Evolutionary conservation across 352 stramenopile species (phyloP).

Genomic region (Globisporangium irregulare): DNA sequence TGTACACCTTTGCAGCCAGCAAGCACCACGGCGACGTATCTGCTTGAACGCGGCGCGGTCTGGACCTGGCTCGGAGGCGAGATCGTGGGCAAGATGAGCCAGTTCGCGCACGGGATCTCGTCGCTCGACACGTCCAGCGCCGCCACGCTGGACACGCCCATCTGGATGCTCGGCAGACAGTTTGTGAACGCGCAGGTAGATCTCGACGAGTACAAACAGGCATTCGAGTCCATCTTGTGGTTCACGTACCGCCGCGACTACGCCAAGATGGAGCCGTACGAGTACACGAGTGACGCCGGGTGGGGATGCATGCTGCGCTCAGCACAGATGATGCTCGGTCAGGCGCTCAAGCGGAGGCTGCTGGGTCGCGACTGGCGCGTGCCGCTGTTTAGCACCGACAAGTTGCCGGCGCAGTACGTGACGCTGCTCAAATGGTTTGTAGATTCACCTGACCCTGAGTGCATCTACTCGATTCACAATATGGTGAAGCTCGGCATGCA

Average conservation of each 20-base stretch:
- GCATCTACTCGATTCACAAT: slow-evolving; percentile 89
- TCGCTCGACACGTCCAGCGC: slow-evolving; percentile 51
- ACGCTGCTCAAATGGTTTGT: slow-evolving; percentile 83
- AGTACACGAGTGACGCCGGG: slow-evolving; percentile 89
- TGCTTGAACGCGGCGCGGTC: slow-evolving; percentile 18
- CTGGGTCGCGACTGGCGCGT: slow-evolving; percentile 49
- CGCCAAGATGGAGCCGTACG: slow-evolving; percentile 82
- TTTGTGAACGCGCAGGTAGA: slow-evolving; percentile 36
- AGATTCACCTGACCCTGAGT: slow-evolving; percentile 67
- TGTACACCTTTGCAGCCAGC: not conserved
- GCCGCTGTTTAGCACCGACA: slow-evolving; percentile 34
- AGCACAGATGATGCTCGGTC: slow-evolving; percentile 93
- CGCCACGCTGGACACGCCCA: slow-evolving; percentile 30
- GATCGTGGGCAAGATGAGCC: slow-evolving; percentile 59
- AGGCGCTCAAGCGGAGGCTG: slow-evolving; percentile 84
- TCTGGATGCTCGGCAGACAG: slow-evolving; percentile 45
- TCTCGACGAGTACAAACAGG: slow-evolving; percentile 47
- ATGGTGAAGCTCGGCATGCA: slow-evolving; percentile 89
- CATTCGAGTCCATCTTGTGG: slow-evolving; percentile 78
- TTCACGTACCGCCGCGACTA: slow-evolving; percentile 91
- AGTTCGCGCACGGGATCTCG: slow-evolving; percentile 82
- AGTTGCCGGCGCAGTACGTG: slow-evolving; percentile 40
- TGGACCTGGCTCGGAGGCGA: slow-evolving; percentile 40
- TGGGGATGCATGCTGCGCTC: slow-evolving; percentile 97
- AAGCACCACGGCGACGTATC: slow-evolving; percentile 20